Evolutionary conservation across 129 eudicot species (phyloP).

Genomic region (Arctium minus): DNA sequence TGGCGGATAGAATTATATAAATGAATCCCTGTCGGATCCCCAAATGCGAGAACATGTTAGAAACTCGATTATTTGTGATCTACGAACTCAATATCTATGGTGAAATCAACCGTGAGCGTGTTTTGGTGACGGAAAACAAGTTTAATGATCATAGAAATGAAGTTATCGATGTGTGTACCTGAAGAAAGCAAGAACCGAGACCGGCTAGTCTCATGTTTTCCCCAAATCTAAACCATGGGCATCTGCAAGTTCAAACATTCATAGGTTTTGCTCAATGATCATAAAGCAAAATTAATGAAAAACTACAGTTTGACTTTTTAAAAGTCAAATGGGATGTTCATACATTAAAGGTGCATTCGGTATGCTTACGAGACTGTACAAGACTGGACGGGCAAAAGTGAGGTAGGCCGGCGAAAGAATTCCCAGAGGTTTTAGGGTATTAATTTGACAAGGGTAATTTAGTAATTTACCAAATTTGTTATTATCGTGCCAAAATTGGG

Average conservation of each 20-base stretch:
- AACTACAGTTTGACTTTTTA: neutral
- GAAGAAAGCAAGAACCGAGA: conserved; percentile 80
- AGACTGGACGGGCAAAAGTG: neutral
- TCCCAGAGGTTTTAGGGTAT: neutral
- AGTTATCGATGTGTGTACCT: conserved; percentile 39
- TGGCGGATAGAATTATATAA: conserved; percentile 41
- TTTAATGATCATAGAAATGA: neutral
- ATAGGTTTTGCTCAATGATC: neutral
- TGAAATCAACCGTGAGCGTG: neutral
- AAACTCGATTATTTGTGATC: neutral
- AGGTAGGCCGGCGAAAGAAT: neutral
- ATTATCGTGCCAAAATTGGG: too few species aligned
- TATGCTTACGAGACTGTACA: neutral
- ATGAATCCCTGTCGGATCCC: conserved; percentile 53
- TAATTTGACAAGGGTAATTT: neutral
- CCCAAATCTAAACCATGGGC: conserved; percentile 95
- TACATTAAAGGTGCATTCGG: neutral
- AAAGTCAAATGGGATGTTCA: neutral
- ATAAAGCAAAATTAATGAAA: neutral
- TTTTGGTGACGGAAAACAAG: neutral
- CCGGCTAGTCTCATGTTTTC: conserved; percentile 95
- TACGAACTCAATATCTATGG: neutral
- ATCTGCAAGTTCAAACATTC: conserved; percentile 49
- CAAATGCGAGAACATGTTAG: neutral
- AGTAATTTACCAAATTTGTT: neutral